Base-by-base conservation (phyloP, 2,329 filamentous ascomycete species). In the Colletotrichum spaethianum region DNA sequence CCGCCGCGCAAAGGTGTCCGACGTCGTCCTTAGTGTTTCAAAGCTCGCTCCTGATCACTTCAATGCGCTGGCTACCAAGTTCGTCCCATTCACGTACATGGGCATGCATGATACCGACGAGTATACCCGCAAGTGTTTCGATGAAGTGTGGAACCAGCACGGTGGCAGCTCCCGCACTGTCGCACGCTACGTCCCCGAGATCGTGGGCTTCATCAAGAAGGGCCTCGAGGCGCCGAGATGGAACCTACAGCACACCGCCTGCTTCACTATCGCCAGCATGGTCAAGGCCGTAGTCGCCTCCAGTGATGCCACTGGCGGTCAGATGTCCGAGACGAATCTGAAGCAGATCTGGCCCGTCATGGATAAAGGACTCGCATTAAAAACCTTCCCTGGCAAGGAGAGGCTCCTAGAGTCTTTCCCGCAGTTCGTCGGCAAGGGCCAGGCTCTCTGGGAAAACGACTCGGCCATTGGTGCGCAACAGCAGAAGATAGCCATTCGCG, bases 381-480 rank as follows among this genome's bases (percentile, higher is more conserved):
- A 98, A 86, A 98, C 95, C 0, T 99, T 98, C 87, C 89, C 93
- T 0, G 94, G 94, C 28, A 99, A 99, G 80, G 95, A 98, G 82
- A 91, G 91, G 75, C 89, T 99, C 40, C 86, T 98, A 3, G 88
- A 91, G 53, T 92, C 93, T 7, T 94, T 96, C 80, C 92, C 94
- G 4, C 89, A 91, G 70, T 96, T 98, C 76, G 91, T 93, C 0
- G 87, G 90, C 77, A 90, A 91, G 74, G 89, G 89, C 0, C 88
- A 87, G 74, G 81, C 81, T 9, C 84, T 94, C 38, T 91, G 91
- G 85, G 82, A 85, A 57, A 80, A 81, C 7, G 88, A 92, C 74
- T 73, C 79, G 0, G 78, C 79, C 12, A 82, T 93, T 31, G 88
- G 88, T 14, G 86, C 89, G 11, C 87, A 92, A 76, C 91, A 95